Base-by-base conservation (phyloP, 176 grass and related monocot genomes). In the Oryza nivara region DNA sequence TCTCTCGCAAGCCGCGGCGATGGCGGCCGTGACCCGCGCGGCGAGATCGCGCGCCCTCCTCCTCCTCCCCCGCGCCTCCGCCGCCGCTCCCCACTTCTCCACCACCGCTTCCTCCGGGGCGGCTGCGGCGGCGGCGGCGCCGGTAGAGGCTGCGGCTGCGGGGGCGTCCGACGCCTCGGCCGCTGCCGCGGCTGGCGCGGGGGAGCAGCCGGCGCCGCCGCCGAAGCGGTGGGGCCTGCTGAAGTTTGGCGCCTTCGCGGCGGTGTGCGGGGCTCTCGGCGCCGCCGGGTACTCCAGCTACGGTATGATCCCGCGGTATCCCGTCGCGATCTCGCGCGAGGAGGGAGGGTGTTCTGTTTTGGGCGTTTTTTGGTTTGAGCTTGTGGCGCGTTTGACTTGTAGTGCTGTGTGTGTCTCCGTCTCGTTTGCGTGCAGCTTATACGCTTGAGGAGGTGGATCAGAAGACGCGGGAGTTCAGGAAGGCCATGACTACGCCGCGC, bases 231-330 rank as follows among this genome's bases (percentile, higher is more conserved):
- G 93, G 91, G 73, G 86, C 47, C 73, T 84, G 67, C 73, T 90
- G 74, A 98, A 92, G 73, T 83, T 87, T 75, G 91, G 96, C 34
- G 81, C 38, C 30, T 68, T 98, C 70, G 74, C 96, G 6, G 74
- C 87, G 65, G 1, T 98, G 13, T 79, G 83, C 13, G 96, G 87
- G 16, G 78, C 91, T 71, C 6, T 90, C 46, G 89, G 89, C 70
- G 83, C 77, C 67, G 76, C 76, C 47, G 91, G 88, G 43, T 95
- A 95, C 77, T 82, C 47, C 82, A 85, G 76, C 71, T 92, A 86
- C 51, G 93, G 96, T 98, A 83, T 34, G 70, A 88, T 70, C 35
- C 73, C 71, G 0, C 40, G 35, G 34, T 51, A 44, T 67, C 3
- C 61, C 69, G 3, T 45, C 4, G 43, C 58, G n/a, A 82, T 83